Evolutionary conservation across 495 filamentous ascomycete genomes (phyloP), one percentile per base, ranked within the genome.

Genomic region (Xylaria venustula): DNA sequence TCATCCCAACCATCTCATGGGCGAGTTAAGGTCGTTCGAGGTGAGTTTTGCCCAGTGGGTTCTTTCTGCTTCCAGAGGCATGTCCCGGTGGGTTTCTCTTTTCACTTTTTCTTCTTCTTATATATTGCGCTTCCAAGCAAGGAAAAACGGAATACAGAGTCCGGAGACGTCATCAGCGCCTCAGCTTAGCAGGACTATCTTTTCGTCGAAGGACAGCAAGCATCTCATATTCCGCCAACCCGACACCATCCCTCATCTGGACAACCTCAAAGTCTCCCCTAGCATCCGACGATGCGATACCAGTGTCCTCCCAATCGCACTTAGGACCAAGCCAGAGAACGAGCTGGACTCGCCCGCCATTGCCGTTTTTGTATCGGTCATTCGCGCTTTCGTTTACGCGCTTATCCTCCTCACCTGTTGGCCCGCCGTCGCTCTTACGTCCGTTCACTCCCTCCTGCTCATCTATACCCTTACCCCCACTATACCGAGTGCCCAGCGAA

Each of bases 211-310:
- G 53, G 40, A 8, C 34, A 44, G 46, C 56, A 17, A 59, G 46
- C 56, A 59, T 59, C 46, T 59, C 56, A 34, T 51, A 59, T 22
- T 44, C 56, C 1, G 56, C 56, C 34, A 59, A 22, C 11, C 56
- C 56, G 22, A 23, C 36, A 22, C 23, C 23, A 41, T 44, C 15
- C 11, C 46, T 22, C 56, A 51, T 59, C 32, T 42, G 46, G 23
- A 59, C n/a, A 15, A 59, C 25, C 56, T 59, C 56, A 12, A 50
- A 30, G n/a, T 59, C 56, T 32, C n/a, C n/a, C 9, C 25, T 30
- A 1, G 5, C 36, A 32, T 19, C 7, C 17, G 30, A 5, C 15
- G 11, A 22, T 11, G 23, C 23, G 23, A 59, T 19, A 14, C 56
- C 56, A 14, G 56, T 59, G 19, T 59, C 46, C 32, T 59, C 46